Base-by-base conservation (phyloP, 768 basidiomycete genomes). In the Agaricus subrufescens region DNA sequence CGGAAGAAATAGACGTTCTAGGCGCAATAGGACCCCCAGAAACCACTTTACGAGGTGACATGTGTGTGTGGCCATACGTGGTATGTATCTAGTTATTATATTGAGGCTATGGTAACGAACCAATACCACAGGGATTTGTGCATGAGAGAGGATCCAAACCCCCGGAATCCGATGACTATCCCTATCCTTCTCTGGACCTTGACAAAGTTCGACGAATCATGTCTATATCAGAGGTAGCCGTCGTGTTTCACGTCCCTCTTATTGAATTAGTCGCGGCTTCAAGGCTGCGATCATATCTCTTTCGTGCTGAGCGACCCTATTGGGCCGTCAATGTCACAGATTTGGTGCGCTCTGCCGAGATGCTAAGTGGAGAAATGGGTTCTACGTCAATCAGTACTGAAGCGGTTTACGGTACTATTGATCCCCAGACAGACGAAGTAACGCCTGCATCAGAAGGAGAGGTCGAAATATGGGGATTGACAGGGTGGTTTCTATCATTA, bases 381-480 rank as follows among this genome's bases (percentile, higher is more conserved):
- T 46, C 52, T 39, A 46, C 44, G 42, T 37, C 56, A 40, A 15
- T 48, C 10, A 74, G 60, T 65, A 66, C 52, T 64, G 63, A 60
- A 40, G 65, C 69, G 39, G 66, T 69, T 50, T 43, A 30, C 10
- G 46, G 55, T 8, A 15, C 40, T 19, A 12, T 15, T 42, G 34
- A 50, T 27, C 9, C 19, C n/a, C 48, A 34, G 39, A 25, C 31
- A 2, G 75, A 76, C 50, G 74, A 80, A 58, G 69, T 77, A 43
- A 76, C 76, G 12, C 66, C 68, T 19, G 77, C 74, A 29, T 68
- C 66, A 40, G 69, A 73, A 46, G 80, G 75, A 10, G 72, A 73
- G 56, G 67, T 90, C 14, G 87, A 91, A 63, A 82, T 91, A 27
- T 92, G 90, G 88, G 89, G 91, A 0, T 69, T 92, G 64, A 91